phyloP scores from a whole-genome alignment of 2,329 filamentous ascomycete genomes.

The Venturia nashicola region DNA sequence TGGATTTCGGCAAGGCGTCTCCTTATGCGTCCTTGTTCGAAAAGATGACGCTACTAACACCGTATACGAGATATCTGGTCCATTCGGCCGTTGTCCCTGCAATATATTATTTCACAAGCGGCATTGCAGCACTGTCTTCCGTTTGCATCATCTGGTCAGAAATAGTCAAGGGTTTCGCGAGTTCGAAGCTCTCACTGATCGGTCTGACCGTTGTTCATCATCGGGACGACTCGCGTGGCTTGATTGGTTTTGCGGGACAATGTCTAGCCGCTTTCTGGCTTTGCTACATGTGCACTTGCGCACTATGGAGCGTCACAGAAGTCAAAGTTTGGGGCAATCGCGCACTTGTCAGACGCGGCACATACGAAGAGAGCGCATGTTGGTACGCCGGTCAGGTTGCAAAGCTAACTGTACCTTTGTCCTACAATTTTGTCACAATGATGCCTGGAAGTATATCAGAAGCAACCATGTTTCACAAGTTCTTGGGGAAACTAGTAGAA shows the following conservation, averaged over 20 bases:
- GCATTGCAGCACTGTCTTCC: slow-evolving; percentile 61
- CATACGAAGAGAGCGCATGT: slow-evolving; percentile 82
- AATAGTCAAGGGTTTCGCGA: slow-evolving; percentile 69
- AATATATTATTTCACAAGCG: slow-evolving; percentile 51
- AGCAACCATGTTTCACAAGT: slow-evolving; percentile 74
- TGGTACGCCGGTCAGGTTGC: slow-evolving; percentile 94
- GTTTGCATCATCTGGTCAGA: slow-evolving; percentile 87
- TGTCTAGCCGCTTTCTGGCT: slow-evolving; percentile 78
- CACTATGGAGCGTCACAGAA: slow-evolving; percentile 76
- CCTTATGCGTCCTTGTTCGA: slow-evolving; percentile 4
- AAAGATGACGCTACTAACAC: slow-evolving; percentile 49
- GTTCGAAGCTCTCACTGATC: slow-evolving; percentile 56
- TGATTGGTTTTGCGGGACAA: slow-evolving; percentile 79
- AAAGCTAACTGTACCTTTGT: slow-evolving; percentile 79
- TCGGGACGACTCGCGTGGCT: slow-evolving; percentile 55
- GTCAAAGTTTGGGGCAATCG: slow-evolving; percentile 97
- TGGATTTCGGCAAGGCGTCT: slow-evolving; percentile 57
- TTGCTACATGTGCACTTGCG: slow-evolving; percentile 88
- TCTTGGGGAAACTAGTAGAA: slow-evolving; percentile 73
- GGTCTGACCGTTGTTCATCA: slow-evolving; percentile 62
- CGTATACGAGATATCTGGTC: slow-evolving; percentile 68
- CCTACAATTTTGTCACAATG: slow-evolving; percentile 95
- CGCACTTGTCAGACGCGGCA: slow-evolving; percentile 79
- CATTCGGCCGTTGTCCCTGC: slow-evolving; percentile 64
- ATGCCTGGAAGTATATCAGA: slow-evolving; percentile 59